These are phyloP conservation scores for Poa pratensis DNA, from an alignment of 176 grass and related monocot genomes.

Conservation along the genomic window DNA sequence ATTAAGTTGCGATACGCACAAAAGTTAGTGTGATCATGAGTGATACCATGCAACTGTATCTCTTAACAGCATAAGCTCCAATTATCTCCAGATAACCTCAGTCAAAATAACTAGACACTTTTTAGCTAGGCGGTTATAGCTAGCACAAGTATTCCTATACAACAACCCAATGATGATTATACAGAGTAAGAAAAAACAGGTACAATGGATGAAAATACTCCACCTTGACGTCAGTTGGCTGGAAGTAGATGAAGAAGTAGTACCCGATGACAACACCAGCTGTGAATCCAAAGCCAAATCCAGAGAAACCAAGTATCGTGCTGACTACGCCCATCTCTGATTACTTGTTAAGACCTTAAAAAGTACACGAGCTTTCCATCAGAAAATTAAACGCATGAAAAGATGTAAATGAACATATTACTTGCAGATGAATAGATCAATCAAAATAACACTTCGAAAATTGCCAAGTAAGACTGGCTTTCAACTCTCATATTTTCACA, in stretches of 20 bases:
- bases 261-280: conserved; percentile 82
- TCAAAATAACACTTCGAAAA: conserved; percentile 20
- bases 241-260: conserved; percentile 79
- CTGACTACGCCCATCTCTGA: conserved; percentile 72
- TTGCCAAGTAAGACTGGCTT: conserved; percentile 3
- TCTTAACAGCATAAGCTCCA: conserved; percentile 15
- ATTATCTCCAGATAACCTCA: background rate
- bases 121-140: background rate
- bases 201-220: conserved; percentile 8
- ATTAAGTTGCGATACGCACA: conserved; percentile 1
- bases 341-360: conserved; percentile 42
- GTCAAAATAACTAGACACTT: background rate
- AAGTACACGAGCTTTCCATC: conserved; percentile 23
- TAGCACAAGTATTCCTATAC: conserved; percentile 10
- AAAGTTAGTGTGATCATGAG: background rate
- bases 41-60: background rate
- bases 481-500: background rate
- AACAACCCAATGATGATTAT: conserved; percentile 8
- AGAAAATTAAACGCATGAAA: conserved; percentile 28
- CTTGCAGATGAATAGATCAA: conserved; percentile 4
- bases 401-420: conserved; percentile 3
- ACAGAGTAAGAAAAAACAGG: conserved; percentile 22
- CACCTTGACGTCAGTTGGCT: conserved; percentile 90
- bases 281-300: conserved; percentile 80
- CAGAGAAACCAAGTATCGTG: conserved; percentile 77